Conservation (phyloP, 345 rosid species). For the Xanthoceras sorbifolium region DNA sequence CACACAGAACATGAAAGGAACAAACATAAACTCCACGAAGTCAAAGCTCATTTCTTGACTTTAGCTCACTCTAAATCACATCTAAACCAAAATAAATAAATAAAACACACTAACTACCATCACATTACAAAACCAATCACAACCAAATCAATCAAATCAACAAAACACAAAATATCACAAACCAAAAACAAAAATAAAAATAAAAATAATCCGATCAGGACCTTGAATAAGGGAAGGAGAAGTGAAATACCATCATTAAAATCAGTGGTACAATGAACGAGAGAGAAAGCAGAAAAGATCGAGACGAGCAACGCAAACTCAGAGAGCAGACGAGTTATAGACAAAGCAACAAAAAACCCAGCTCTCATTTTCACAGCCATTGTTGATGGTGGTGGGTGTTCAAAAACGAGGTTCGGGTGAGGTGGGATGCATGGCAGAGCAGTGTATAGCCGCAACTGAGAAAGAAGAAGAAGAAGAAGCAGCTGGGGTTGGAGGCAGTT, state of each 20-base stretch:
- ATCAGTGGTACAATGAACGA: constrained; percentile 51
- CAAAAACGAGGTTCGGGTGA: constrained; percentile 34
- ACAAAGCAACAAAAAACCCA: constrained; percentile 20
- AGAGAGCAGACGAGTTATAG: constrained; percentile 22
- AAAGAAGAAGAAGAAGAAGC: constrained; percentile 26
- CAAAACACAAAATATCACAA: not conserved
- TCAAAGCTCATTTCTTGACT: constrained; percentile 13
- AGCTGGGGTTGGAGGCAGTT: constrained; percentile 30
- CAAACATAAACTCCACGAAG: not conserved
- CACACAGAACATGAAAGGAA: constrained; percentile 29
- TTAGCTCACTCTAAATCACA: constrained; percentile 6
- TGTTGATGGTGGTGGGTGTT: not conserved
- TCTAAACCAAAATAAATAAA: not conserved
- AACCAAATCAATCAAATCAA: constrained; percentile 19
- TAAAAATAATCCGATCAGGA: not conserved
- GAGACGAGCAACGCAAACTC: constrained; percentile 19
- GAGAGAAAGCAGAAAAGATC: constrained; percentile 30
- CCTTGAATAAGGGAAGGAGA: constrained; percentile 1
- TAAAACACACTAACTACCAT: constrained; percentile 8
- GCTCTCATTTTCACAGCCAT: constrained; percentile 33
- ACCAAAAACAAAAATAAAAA: not conserved
- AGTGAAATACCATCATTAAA: constrained; percentile 45
- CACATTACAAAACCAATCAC: constrained; percentile 28
- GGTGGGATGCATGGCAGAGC: constrained; percentile 25
- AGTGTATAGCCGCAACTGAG: constrained; percentile 18